These are phyloP conservation scores for Podaxis rugospora DNA, from an alignment of 768 basidiomycete genomes.

Conservation along the genomic window DNA sequence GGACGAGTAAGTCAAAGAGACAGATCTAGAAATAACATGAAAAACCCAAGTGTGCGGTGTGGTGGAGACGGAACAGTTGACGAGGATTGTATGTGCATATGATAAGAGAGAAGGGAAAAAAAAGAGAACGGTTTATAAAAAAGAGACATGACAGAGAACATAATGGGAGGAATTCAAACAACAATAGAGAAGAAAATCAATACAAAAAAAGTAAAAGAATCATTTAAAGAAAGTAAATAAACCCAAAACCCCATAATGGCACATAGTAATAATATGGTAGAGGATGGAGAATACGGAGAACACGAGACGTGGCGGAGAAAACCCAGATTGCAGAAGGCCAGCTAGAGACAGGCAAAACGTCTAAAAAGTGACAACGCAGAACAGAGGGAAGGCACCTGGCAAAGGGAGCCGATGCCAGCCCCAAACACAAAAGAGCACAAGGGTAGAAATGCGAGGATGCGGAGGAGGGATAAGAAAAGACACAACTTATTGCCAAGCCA, in stretches of 20 bases:
- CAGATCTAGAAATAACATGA: too few relatives aligned
- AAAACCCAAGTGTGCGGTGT: not conserved
- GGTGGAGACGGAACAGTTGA: not conserved
- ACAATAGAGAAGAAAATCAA: not conserved
- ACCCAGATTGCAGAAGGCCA: not conserved
- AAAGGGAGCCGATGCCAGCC: not conserved
- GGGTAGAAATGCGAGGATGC: not conserved
- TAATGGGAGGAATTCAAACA: not conserved
- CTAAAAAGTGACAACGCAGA: not conserved
- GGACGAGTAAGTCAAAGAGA: not conserved
- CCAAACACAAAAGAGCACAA: not conserved
- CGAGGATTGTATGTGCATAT: not conserved
- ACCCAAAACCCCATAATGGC: slow-evolving; percentile 10
- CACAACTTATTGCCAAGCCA: not conserved
- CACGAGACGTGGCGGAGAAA: not conserved
- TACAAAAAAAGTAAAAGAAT: slow-evolving; percentile 8
- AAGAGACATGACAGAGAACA: not conserved
- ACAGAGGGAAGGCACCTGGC: not conserved
- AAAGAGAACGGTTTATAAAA: not conserved
- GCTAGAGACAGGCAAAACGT: not conserved
- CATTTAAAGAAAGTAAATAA: not conserved
- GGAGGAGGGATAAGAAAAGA: not conserved
- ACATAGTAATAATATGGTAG: slow-evolving; percentile 13
- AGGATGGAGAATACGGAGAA: not conserved
- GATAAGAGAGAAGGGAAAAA: slow-evolving; percentile 1